phyloP scores from a whole-genome alignment of 495 filamentous ascomycete genomes.

The Penicillium odoratum region DNA sequence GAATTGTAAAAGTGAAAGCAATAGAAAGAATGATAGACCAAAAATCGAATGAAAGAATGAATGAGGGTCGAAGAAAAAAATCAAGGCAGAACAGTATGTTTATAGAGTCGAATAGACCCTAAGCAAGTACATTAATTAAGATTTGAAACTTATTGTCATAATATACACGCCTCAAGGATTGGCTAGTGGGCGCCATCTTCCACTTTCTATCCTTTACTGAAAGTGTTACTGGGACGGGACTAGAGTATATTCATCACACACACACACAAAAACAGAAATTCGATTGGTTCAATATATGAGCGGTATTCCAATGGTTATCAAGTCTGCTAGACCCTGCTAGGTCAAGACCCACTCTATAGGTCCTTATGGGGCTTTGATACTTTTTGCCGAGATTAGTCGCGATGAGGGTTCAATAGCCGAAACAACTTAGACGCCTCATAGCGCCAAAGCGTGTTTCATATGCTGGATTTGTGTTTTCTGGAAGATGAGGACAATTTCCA shows the following conservation, averaged over 20 bases:
- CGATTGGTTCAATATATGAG: no score
- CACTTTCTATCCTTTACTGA: no score
- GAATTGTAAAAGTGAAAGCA: slow-evolving; percentile 4
- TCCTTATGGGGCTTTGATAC: not conserved
- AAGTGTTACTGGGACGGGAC: no score
- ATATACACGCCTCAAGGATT: not conserved
- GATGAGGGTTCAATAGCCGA: not conserved
- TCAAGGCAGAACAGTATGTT: no score
- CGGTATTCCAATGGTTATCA: not conserved
- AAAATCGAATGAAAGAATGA: not conserved
- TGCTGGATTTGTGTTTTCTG: not conserved
- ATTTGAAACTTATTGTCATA: not conserved
- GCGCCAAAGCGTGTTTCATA: not conserved
- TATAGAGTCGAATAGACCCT: no score
- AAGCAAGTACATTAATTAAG: not conserved
- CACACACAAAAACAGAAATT: no score
- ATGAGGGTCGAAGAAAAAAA: not conserved
- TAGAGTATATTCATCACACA: not conserved
- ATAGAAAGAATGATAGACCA: not conserved
- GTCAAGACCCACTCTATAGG: not conserved
- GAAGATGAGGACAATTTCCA: not conserved
- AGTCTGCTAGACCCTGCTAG: not conserved
- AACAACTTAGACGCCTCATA: not conserved
- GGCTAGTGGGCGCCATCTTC: not conserved
- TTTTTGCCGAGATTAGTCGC: not conserved